Evolutionary conservation across 805 yeast genomes (phyloP).

Genomic region (Myxozyma sirexii): DNA sequence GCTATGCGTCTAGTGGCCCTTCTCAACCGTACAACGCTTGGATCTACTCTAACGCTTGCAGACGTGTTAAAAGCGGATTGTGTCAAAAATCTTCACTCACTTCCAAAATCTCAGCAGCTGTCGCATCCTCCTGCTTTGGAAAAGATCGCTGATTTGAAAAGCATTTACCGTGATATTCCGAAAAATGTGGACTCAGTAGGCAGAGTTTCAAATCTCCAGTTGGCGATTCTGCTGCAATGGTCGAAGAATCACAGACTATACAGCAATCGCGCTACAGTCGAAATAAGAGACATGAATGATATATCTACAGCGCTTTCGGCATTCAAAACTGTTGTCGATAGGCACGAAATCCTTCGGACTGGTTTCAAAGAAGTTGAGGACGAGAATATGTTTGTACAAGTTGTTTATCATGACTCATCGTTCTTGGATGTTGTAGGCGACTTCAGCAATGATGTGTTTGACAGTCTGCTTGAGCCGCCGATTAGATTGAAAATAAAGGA

Average conservation of each 20-base stretch:
- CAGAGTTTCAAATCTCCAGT: conserved; percentile 11
- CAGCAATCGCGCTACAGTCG: conserved; percentile 17
- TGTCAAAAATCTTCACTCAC: background rate
- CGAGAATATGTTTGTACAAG: conserved; percentile 11
- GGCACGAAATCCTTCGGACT: conserved; percentile 31
- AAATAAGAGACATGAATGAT: background rate
- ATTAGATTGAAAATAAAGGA: background rate
- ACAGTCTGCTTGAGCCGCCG: conserved; percentile 13
- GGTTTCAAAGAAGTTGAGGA: conserved; percentile 22
- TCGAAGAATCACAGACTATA: conserved; percentile 17
- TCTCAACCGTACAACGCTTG: background rate
- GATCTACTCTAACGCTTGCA: background rate
- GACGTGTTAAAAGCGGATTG: conserved; percentile 13
- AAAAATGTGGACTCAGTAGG: conserved; percentile 2
- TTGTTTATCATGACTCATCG: conserved; percentile 17
- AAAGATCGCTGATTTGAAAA: background rate
- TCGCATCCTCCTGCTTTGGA: background rate
- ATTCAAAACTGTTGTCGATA: conserved; percentile 15
- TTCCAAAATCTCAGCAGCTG: background rate
- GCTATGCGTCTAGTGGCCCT: conserved; percentile 14
- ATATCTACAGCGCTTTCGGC: conserved; percentile 4
- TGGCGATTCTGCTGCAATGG: conserved; percentile 20
- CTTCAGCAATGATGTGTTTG: background rate
- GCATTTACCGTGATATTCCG: background rate
- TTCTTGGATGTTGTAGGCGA: background rate